phyloP scores from a whole-genome alignment of 441 rosid species.

The Erodium texanum region DNA sequence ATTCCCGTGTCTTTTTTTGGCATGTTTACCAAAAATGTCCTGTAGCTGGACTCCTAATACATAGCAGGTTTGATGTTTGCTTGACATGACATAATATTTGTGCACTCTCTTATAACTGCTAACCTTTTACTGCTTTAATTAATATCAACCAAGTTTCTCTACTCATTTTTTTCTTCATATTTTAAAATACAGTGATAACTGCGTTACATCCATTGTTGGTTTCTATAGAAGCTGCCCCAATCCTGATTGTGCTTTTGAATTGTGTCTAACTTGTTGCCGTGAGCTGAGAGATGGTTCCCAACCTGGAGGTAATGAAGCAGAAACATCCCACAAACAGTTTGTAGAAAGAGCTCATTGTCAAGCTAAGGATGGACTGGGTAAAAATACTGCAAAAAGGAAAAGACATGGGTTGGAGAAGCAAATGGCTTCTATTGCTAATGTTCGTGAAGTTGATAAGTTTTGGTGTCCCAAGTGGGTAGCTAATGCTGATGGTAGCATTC shows the following conservation, averaged over 20 bases:
- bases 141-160: background rate
- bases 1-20: no score
- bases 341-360: constrained; percentile 15
- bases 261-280: constrained; percentile 34
- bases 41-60: no score
- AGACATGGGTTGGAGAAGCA: constrained; percentile 20
- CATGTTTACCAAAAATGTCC: no score
- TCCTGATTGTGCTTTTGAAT: constrained; percentile 34
- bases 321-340: constrained; percentile 20
- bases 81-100: background rate
- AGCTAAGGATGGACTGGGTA: constrained; percentile 14
- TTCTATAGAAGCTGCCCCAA: constrained; percentile 35
- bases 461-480: constrained; percentile 26
- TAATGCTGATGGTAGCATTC: constrained; percentile 28
- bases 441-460: background rate
- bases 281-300: constrained; percentile 29
- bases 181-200: constrained; percentile 29
- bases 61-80: background rate
- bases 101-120: background rate
- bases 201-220: constrained; percentile 34
- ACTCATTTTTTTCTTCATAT: background rate
- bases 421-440: constrained; percentile 5
- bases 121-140: background rate
- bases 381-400: constrained; percentile 15
- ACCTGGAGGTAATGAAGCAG: constrained; percentile 22